Evolutionary conservation across 495 filamentous ascomycete genomes (phyloP).

Genomic region (Hyaloscypha finlandica): DNA sequence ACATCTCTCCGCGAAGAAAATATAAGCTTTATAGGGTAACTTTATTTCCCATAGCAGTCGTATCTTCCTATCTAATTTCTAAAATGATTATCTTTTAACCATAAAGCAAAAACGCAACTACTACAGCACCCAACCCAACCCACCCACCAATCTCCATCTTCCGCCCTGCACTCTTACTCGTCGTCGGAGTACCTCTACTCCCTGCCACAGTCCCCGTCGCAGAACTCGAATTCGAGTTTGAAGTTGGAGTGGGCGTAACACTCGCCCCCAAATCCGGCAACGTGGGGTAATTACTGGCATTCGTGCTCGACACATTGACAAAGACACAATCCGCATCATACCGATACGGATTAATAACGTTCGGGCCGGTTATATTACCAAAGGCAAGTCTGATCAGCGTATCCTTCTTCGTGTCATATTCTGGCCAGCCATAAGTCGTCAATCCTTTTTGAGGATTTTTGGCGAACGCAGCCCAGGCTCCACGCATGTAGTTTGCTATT

Average conservation of each 20-base stretch:
- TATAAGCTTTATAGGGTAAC: too few species aligned
- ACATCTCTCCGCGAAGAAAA: too few species aligned
- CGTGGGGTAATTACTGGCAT: neutral
- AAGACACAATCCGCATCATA: slow-evolving; percentile 26
- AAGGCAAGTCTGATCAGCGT: slow-evolving; percentile 32
- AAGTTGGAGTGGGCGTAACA: slow-evolving; percentile 21
- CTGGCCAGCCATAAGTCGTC: slow-evolving; percentile 42
- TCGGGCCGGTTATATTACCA: slow-evolving; percentile 31
- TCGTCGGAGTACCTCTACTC: neutral
- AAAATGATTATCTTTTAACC: neutral
- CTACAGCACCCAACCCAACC: neutral
- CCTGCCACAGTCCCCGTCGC: neutral
- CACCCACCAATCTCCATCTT: neutral
- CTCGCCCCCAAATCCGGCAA: slow-evolving; percentile 20
- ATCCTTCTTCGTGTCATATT: slow-evolving; percentile 24
- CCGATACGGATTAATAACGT: slow-evolving; percentile 18
- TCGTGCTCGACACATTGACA: slow-evolving; percentile 22
- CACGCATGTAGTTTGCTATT: slow-evolving; percentile 43
- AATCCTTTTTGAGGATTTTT: slow-evolving; percentile 49
- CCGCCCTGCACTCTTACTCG: neutral
- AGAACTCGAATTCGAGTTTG: neutral
- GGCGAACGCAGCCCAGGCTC: slow-evolving; percentile 53
- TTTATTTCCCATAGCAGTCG: neutral
- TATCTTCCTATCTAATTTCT: neutral
- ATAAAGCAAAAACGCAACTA: neutral